Percentiles rank a stretch among this genome's conserved stretches.
Evolutionary conservation across 805 yeast species (phyloP).

Genomic region (Myxozyma neglecta): DNA sequence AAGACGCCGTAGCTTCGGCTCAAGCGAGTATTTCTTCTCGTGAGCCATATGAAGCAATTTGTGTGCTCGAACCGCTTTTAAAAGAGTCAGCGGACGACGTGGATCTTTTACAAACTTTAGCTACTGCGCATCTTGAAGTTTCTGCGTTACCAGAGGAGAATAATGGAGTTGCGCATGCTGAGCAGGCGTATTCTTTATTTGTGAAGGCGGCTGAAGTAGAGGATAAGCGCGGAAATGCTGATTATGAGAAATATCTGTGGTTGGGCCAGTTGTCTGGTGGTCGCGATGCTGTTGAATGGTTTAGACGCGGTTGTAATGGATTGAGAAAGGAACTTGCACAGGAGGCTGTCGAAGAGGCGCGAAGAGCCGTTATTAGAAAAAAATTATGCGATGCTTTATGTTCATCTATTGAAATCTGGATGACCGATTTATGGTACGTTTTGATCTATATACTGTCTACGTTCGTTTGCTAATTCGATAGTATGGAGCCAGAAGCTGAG

Average conservation of each 20-base stretch:
- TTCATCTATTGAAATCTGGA: conserved; percentile 74
- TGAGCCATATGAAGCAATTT: conserved; percentile 15
- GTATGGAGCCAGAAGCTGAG: conserved; percentile 93
- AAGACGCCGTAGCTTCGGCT: conserved; percentile 1
- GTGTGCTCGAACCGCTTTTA: conserved; percentile 2
- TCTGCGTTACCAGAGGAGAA: conserved; percentile 45
- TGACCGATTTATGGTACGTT: conserved; percentile 35
- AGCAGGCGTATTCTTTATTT: conserved; percentile 68
- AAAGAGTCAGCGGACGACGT: neutral
- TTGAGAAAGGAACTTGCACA: conserved; percentile 46
- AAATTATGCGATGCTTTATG: conserved; percentile 76
- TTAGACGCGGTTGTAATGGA: conserved; percentile 62
- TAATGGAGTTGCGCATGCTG: conserved; percentile 48
- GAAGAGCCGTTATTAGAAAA: conserved; percentile 46
- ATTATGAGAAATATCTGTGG: conserved; percentile 76
- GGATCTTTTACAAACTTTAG: conserved; percentile 47
- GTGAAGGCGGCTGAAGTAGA: conserved; percentile 27
- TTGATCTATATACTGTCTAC: neutral
- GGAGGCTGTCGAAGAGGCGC: conserved; percentile 21
- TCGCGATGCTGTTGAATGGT: conserved; percentile 60
- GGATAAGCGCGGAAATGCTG: conserved; percentile 53
- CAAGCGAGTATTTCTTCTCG: conserved; percentile 2
- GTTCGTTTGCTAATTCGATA: conserved; percentile 37
- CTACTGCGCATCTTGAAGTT: conserved; percentile 76
- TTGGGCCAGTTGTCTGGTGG: conserved; percentile 92